These are phyloP conservation scores for Pseudopithomyces maydicus DNA, from an alignment of 2,329 filamentous ascomycete species.

Conservation along the genomic window DNA sequence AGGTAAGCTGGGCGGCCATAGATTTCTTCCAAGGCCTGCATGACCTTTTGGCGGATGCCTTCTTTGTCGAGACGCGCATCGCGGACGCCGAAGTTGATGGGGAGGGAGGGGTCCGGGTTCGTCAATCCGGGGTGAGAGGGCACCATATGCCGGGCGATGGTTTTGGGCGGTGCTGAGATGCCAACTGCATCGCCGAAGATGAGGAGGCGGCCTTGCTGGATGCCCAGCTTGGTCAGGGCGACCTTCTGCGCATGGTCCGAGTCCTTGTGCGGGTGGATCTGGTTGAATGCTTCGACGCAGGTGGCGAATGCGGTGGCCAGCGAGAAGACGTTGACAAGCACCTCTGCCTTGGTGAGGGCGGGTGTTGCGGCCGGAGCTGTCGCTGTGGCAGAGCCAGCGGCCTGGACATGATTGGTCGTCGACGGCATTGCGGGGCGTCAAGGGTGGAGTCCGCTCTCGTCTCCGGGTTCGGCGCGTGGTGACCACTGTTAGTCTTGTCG, in stretches of 20 bases:
- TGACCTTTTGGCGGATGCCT: constrained; percentile 43
- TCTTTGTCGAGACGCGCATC: constrained; percentile 50
- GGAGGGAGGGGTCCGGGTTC: constrained; percentile 51
- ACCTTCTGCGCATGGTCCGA: constrained; percentile 51
- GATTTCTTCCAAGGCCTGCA: constrained; percentile 51
- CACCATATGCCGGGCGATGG: constrained; percentile 51
- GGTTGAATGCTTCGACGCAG: constrained; percentile 54
- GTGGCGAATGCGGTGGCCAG: constrained; percentile 54
- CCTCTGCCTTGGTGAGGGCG: constrained; percentile 33
- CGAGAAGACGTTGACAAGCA: constrained; percentile 48
- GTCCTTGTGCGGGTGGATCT: constrained; percentile 50
- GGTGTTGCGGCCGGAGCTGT: constrained; percentile 17
- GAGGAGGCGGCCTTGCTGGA: constrained; percentile 54
- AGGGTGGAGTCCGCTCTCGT: background rate
- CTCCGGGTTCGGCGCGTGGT: background rate
- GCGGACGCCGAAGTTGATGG: constrained; percentile 51
- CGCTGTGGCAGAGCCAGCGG: background rate
- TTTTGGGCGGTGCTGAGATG: constrained; percentile 50
- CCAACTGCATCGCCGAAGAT: constrained; percentile 56
- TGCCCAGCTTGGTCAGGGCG: constrained; percentile 49
- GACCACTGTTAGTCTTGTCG: background rate
- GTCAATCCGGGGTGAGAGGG: constrained; percentile 50
- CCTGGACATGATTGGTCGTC: constrained; percentile 9
- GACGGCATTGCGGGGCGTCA: constrained; percentile 27
- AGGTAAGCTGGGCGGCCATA: constrained; percentile 48